Evolutionary conservation across 495 filamentous ascomycete species (phyloP).

Genomic region (Cudoniella acicularis): DNA sequence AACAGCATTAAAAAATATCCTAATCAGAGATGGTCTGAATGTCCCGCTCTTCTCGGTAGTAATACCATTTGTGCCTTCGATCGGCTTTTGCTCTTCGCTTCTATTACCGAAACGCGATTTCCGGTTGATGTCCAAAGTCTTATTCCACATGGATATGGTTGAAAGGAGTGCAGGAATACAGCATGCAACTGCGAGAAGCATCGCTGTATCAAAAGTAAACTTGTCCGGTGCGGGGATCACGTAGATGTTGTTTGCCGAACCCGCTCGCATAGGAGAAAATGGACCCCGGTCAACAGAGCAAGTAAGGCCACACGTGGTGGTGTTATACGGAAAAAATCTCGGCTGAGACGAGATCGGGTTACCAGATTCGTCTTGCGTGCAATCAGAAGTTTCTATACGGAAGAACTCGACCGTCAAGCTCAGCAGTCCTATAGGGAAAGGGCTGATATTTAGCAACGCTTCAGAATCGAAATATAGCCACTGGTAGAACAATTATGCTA

Average conservation of each 20-base stretch:
- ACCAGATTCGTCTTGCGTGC: conserved; percentile 37
- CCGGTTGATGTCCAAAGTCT: conserved; percentile 56
- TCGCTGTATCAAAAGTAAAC: conserved; percentile 49
- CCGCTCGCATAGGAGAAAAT: conserved; percentile 43
- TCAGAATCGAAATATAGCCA: conserved; percentile 11
- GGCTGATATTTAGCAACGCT: not conserved
- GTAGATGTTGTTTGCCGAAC: conserved; percentile 49
- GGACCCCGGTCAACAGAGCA: conserved; percentile 41
- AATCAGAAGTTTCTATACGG: conserved; percentile 36
- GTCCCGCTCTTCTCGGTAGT: conserved; percentile 40
- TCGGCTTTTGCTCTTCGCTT: conserved; percentile 31
- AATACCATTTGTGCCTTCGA: conserved; percentile 52
- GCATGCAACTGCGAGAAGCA: conserved; percentile 54
- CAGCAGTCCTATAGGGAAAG: conserved; percentile 39
- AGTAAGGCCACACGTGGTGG: conserved; percentile 34
- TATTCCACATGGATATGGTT: conserved; percentile 54
- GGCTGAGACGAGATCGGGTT: conserved; percentile 29
- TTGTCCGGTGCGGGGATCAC: conserved; percentile 48
- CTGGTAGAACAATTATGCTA: not conserved
- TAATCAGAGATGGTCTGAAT: conserved; percentile 43
- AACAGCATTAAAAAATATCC: conserved; percentile 40
- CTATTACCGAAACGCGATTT: conserved; percentile 33
- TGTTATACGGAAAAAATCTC: conserved; percentile 37
- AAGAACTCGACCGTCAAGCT: conserved; percentile 59
- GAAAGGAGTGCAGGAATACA: conserved; percentile 57